Base-by-base conservation (phyloP, 2,329 filamentous ascomycete species). In the Geosmithia putterillii region DNA sequence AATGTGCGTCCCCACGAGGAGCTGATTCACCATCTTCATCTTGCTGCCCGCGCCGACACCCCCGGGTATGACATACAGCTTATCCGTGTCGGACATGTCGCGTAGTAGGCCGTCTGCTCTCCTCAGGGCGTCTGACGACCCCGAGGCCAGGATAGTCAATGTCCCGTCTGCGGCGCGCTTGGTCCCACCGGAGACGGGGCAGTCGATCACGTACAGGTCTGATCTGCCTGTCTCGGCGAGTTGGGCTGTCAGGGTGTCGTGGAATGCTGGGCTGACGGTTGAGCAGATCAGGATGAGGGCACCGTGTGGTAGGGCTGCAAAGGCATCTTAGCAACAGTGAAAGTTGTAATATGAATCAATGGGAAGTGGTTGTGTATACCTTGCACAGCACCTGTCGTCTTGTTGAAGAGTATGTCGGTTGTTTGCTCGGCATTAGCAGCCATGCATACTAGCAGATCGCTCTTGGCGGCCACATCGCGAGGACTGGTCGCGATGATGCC, bases 61-160 rank as follows among this genome's bases (percentile, higher is more conserved):
- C 7, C 76, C 76, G 3, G 65, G 63, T 7, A 81, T 73, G 18
- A 79, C 64, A 54, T 78, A 81, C 6, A 88, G 63, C 55, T 83
- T 85, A 12, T 53, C 50, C 3, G 65, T 60, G 44, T 74, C 75
- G 1, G 81, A 75, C 66, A 89, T 75, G 50, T 74, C 73, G 42
- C 76, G 66, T 2, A 88, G 66, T 2, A 87, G 60, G 40, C 67
- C 70, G 19, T 67, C 68, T 1, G 71, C 79, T 45, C 71, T 73
- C 28, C 69, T 64, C 2, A 86, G 60, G 5, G 76, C 75, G 2
- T 65, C 67, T 1, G 73, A 67, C 0, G 73, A 64, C 0, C 71
- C 81, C 2, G 79, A 77, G 0, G 81, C 80, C 74, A 89, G 86
- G 55, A 89, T 87, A 6, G 81, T 83, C 38, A 83, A 59, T 0